Base-by-base conservation (phyloP, 2,329 filamentous ascomycete species). In the Cladophialophora chaetospira region DNA sequence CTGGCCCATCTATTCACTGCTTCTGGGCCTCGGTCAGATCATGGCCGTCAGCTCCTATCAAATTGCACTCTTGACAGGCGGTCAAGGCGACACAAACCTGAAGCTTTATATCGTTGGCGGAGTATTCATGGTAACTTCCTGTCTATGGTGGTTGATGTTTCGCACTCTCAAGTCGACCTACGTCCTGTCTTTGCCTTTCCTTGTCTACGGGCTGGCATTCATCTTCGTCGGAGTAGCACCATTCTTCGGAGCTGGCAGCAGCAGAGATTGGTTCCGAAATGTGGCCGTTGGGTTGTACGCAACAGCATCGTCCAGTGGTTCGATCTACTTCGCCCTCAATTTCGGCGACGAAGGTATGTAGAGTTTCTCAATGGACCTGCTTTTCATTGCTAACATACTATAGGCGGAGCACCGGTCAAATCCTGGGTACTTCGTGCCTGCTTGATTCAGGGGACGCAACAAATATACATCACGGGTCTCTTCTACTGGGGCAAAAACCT, bases 341-440 rank as follows among this genome's bases (percentile, higher is more conserved):
- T 87, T 87, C 65, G 84, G 84, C 55, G 81, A 82, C 63, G 83
- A 86, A 73, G 82, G 80, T 38, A n/a, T n/a, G n/a, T n/a, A n/a
- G n/a, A n/a, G n/a, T n/a, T n/a, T n/a, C n/a, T n/a, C n/a, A n/a
- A n/a, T n/a, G n/a, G n/a, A n/a, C n/a, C n/a, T n/a, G n/a, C n/a
- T n/a, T n/a, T n/a, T n/a, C n/a, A n/a, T n/a, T n/a, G n/a, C n/a
- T n/a, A n/a, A n/a, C n/a, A n/a, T n/a, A n/a, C n/a, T n/a, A n/a
- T n/a, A n/a, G n/a, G n/a, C n/a, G 83, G 83, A 44, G 79, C 81
- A 2, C 82, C 84, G 5, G 80, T 86, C 40, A 84, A 82, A 67
- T 77, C 82, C 31, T 87, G 84, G 84, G 83, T 85, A n/a, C 85
- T 83, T 71, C 79, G 85, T 55, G 85, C 85, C 13, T 85, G 84